Base-by-base conservation (phyloP, 768 basidiomycete species). In the Suillus subluteus region DNA sequence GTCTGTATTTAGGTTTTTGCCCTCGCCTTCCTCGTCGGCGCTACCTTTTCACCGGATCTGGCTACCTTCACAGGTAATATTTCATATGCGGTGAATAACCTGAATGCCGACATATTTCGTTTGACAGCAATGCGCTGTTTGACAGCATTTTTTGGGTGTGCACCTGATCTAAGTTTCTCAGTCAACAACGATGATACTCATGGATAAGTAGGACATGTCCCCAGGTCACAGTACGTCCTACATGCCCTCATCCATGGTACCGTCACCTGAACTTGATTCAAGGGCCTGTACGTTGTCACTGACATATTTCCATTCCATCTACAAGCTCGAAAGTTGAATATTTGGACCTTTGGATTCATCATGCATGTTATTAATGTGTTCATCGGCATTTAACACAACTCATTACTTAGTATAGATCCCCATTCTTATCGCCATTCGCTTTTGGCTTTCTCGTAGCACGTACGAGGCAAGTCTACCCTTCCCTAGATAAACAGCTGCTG, bases 341-440 rank as follows among this genome's bases (percentile, higher is more conserved):
- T 84, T 32, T 86, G 85, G 86, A 85, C 86, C 0, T 78, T 83
- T 66, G 86, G 85, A 1, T 85, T 85, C 72, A 77, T 87, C 62
- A 68, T 76, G 76, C 16, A 88, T 86, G 12, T 87, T 87, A 79
- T 70, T 86, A 12, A 5, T 8, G 23, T 9, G 37, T 78, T 32
- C 79, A 79, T 3, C 76, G 74, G 3, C 75, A 71, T 70, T 65
- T 74, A n/a, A 35, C 55, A 1, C 72, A 69, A 1, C 74, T 77
- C 0, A 77, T 76, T 63, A 71, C 78, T 3, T 80, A 65, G 6
- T n/a, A n/a, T n/a, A 56, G 70, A 38, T 72, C 69, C n/a, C 66
- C 75, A 6, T 76, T 78, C 48, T 61, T 76, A 59, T 76, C 75
- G 7, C 76, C 76, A 23, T 76, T 76, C 35, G 46, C 65, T 5